Conservation (phyloP, 1,284 basidiomycete species). For the Pisolithus thermaeus region DNA sequence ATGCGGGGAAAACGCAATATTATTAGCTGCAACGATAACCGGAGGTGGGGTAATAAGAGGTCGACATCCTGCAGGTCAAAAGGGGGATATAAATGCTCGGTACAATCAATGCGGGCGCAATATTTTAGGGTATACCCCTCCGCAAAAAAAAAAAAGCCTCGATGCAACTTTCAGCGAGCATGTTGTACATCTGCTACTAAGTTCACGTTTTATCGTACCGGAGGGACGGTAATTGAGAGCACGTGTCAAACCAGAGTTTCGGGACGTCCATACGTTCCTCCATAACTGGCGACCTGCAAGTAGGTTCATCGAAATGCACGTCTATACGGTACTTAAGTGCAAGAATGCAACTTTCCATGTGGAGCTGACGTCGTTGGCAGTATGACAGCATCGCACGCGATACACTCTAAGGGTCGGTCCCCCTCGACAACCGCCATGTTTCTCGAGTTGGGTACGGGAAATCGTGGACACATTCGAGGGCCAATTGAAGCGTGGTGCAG, state of each 20-base stretch:
- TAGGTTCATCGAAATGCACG: not conserved
- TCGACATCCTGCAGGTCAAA: not conserved
- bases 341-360: not conserved
- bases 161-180: slow-evolving; percentile 1
- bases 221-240: not conserved
- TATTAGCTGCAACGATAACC: not conserved
- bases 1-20: too few relatives aligned
- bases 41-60: not conserved
- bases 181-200: not conserved
- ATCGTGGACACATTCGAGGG: too few relatives aligned
- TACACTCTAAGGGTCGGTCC: too few relatives aligned
- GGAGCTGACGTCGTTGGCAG: too few relatives aligned
- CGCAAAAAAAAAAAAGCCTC: not conserved
- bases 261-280: not conserved
- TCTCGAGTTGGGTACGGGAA: too few relatives aligned
- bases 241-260: not conserved
- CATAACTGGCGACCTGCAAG: not conserved
- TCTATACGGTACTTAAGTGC: not conserved
- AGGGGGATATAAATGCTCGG: not conserved
- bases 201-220: not conserved
- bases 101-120: not conserved
- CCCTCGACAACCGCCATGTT: too few relatives aligned
- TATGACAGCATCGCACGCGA: too few relatives aligned
- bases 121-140: not conserved
- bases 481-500: too few relatives aligned